A percentile compares a stretch with the other conserved stretches of the same genome.
These are phyloP conservation scores for Dendryphion nanum DNA, from an alignment of 2,329 filamentous ascomycete species.

Conservation along the genomic window DNA sequence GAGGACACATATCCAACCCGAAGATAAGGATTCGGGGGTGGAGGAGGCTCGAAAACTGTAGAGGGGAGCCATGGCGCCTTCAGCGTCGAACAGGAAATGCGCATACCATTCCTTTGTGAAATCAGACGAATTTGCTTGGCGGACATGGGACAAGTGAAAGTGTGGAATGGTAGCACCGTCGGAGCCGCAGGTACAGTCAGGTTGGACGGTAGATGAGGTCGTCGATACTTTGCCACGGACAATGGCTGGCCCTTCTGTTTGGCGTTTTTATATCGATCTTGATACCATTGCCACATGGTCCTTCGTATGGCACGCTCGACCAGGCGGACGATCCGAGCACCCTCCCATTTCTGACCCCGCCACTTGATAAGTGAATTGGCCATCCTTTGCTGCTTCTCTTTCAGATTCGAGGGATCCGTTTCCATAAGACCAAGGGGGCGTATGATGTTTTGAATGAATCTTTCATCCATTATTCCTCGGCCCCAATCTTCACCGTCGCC, in stretches of 20 bases:
- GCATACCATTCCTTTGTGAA: constrained; percentile 88
- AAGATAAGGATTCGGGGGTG: constrained; percentile 77
- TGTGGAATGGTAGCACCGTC: constrained; percentile 95
- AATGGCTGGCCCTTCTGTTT: constrained; percentile 46
- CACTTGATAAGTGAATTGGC: constrained; percentile 47
- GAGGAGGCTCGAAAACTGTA: constrained; percentile 79
- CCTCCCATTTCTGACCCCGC: constrained; percentile 81
- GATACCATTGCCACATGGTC: constrained; percentile 83
- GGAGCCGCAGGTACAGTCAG: constrained; percentile 83
- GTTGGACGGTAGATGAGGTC: constrained; percentile 70
- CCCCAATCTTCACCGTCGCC: constrained; percentile 86
- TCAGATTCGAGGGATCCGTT: constrained; percentile 24
- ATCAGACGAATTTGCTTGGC: constrained; percentile 91
- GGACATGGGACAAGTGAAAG: constrained; percentile 90
- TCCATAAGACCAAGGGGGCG: constrained; percentile 47
- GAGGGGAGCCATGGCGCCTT: constrained; percentile 80
- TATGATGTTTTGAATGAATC: constrained; percentile 42
- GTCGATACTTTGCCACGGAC: constrained; percentile 59
- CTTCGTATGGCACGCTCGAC: constrained; percentile 80
- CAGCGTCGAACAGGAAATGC: constrained; percentile 88
- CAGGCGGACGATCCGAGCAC: constrained; percentile 77
- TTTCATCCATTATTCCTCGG: constrained; percentile 58
- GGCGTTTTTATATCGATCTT: constrained; percentile 68
- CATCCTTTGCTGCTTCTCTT: constrained; percentile 39
- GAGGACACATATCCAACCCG: constrained; percentile 96